Evolutionary conservation across 2,329 filamentous ascomycete species (phyloP).

Genomic region (Neopestalotiopsis sp.): DNA sequence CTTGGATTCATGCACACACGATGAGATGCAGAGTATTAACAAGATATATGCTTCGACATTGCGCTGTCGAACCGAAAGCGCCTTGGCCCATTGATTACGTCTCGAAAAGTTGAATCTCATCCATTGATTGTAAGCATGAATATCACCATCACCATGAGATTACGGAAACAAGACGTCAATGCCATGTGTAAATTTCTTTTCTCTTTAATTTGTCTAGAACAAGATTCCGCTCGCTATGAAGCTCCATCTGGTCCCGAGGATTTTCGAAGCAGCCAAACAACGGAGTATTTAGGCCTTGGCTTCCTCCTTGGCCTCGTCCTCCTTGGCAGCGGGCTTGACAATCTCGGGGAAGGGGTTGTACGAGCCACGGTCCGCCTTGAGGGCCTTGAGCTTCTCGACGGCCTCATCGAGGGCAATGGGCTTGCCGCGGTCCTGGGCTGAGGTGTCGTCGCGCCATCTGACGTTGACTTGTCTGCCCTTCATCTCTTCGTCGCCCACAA

Average conservation of each 20-base stretch:
- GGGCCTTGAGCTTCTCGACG: constrained; percentile 57
- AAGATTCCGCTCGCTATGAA: background rate
- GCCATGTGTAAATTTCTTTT: background rate
- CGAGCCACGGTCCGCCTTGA: constrained; percentile 50
- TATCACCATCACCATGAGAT: background rate
- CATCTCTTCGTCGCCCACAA: constrained; percentile 67
- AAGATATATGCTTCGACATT: too few relatives aligned
- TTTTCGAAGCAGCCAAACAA: background rate
- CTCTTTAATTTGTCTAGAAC: background rate
- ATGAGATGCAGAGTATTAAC: too few relatives aligned
- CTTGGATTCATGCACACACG: too few relatives aligned
- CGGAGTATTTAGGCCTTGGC: constrained; percentile 6
- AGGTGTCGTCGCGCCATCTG: constrained; percentile 67
- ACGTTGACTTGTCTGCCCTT: constrained; percentile 66
- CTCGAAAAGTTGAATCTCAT: too few relatives aligned
- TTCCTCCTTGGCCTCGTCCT: constrained; percentile 7
- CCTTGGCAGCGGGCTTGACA: constrained; percentile 22
- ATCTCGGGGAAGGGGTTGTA: constrained; percentile 42
- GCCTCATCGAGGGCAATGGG: constrained; percentile 62
- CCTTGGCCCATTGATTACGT: too few relatives aligned
- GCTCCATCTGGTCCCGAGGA: background rate
- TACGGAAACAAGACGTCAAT: background rate
- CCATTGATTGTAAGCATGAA: too few relatives aligned
- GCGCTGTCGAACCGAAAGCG: too few relatives aligned
- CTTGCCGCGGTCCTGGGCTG: constrained; percentile 65